Conservation (phyloP, 179 eudicot genomes). For the Silene coronaria region DNA sequence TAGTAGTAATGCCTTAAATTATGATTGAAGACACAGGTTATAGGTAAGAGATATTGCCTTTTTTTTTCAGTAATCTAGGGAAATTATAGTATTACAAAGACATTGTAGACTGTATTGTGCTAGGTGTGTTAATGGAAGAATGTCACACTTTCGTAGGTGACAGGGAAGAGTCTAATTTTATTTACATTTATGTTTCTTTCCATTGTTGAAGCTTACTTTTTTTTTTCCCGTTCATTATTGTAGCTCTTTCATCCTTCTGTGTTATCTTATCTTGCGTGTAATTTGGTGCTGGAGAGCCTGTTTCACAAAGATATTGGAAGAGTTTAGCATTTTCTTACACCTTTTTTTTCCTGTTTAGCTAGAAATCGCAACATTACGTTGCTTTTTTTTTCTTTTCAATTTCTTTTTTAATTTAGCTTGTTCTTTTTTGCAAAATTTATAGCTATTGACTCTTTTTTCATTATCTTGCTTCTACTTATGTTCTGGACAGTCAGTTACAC, state of each 20-base stretch:
- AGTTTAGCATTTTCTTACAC: not conserved
- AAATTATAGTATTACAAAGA: not conserved
- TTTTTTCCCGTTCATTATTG: not conserved
- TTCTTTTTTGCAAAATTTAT: not conserved
- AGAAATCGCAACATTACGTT: no score
- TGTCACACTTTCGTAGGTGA: not conserved
- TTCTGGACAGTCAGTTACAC: constrained; percentile 59
- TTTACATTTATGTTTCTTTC: not conserved
- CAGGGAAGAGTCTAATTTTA: not conserved
- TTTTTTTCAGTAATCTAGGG: not conserved
- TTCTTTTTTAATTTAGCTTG: no score
- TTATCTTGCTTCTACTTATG: not conserved
- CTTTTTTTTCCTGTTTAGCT: not conserved
- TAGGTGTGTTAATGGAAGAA: not conserved
- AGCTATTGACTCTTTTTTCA: not conserved
- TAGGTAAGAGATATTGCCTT: not conserved
- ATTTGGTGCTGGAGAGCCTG: constrained; percentile 38
- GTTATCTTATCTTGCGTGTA: not conserved
- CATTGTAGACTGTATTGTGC: not conserved
- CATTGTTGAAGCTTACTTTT: not conserved
- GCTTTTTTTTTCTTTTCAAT: no score
- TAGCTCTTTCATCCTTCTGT: constrained; percentile 3
- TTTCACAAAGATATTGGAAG: constrained; percentile 54
- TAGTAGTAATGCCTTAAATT: not conserved
- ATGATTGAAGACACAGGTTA: not conserved